These are phyloP conservation scores for Boletus pseudo-olivaceus DNA, from an alignment of 768 basidiomycete species.

Conservation along the genomic window DNA sequence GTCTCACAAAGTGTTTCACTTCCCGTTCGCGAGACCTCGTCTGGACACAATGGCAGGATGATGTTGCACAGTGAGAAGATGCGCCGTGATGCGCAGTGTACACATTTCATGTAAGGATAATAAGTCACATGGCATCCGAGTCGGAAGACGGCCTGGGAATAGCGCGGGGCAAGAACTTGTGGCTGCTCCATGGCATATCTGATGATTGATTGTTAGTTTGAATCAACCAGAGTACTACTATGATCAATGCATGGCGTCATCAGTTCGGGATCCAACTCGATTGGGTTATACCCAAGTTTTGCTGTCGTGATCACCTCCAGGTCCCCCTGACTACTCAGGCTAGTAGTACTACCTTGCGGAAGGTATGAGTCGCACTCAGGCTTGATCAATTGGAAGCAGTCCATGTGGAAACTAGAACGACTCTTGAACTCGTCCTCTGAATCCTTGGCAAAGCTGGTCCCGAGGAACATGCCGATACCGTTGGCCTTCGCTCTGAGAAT, in stretches of 20 bases:
- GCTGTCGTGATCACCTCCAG: slow-evolving; percentile 95
- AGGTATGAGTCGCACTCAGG: slow-evolving; percentile 83
- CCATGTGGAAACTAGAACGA: slow-evolving; percentile 92
- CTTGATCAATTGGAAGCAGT: slow-evolving; percentile 99
- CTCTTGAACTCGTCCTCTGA: slow-evolving; percentile 94
- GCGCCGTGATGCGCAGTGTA: slow-evolving; percentile 53
- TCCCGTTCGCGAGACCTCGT: slow-evolving; percentile 94
- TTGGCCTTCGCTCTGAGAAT: slow-evolving; percentile 86
- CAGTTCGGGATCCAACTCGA: slow-evolving; percentile 95
- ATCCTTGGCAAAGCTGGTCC: slow-evolving; percentile 91
- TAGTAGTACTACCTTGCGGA: slow-evolving; percentile 77
- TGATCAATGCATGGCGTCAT: slow-evolving; percentile 87
- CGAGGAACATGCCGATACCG: slow-evolving; percentile 94
- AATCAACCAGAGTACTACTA: background rate
- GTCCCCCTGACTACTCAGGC: slow-evolving; percentile 51
- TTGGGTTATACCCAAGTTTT: slow-evolving; percentile 95
- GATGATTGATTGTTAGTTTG: background rate
- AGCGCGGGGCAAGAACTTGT: slow-evolving; percentile 71
- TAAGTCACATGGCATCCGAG: slow-evolving; percentile 98
- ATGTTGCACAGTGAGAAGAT: slow-evolving; percentile 95
- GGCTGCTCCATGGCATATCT: slow-evolving; percentile 98
- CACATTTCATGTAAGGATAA: slow-evolving; percentile 99
- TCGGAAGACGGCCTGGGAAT: slow-evolving; percentile 66
- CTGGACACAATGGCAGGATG: slow-evolving; percentile 60
- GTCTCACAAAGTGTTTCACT: slow-evolving; percentile 97